Percentiles rank a stretch among this genome's conserved stretches.
These are phyloP conservation scores for California macrophylla DNA, from an alignment of 441 rosid species.

Conservation along the genomic window DNA sequence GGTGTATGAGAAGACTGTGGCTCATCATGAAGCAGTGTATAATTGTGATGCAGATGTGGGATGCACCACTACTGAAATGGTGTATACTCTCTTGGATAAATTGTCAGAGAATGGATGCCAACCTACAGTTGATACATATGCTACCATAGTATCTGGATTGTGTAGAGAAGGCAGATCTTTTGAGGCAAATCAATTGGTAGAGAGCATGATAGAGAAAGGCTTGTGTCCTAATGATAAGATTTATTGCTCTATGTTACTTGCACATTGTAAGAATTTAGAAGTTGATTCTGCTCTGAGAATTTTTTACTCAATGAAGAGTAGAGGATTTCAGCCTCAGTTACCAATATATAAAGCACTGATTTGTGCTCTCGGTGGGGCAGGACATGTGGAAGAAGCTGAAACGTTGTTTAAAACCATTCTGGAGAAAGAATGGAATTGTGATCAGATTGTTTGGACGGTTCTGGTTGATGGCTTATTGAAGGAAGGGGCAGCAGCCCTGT, in stretches of 20 bases:
- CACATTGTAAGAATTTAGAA: conserved; percentile 39
- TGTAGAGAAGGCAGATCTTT: conserved; percentile 40
- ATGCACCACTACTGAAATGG: conserved; percentile 21
- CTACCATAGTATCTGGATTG: conserved; percentile 34
- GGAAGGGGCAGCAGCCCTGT: conserved; percentile 33
- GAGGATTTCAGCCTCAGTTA: conserved; percentile 26
- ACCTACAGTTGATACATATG: conserved; percentile 32
- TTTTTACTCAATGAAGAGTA: conserved; percentile 22
- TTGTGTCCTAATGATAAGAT: conserved; percentile 30
- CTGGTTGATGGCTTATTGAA: conserved; percentile 51
- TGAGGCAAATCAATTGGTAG: conserved; percentile 41
- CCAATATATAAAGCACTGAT: conserved; percentile 33
- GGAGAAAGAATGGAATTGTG: conserved; percentile 31
- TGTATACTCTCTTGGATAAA: conserved; percentile 33
- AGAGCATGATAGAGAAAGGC: conserved; percentile 39
- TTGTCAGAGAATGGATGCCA: conserved; percentile 38
- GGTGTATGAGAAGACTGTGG: conserved; percentile 30
- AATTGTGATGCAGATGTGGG: conserved; percentile 26
- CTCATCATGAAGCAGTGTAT: conserved; percentile 28
- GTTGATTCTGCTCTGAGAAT: conserved; percentile 36
- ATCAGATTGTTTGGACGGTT: conserved; percentile 56
- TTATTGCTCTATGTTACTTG: conserved; percentile 30
- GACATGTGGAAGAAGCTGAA: conserved; percentile 34
- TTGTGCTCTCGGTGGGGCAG: conserved; percentile 38
- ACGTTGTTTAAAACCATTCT: conserved; percentile 35